Evolutionary conservation across 129 eudicot species (phyloP).

Genomic region (Flaveria linearis): DNA sequence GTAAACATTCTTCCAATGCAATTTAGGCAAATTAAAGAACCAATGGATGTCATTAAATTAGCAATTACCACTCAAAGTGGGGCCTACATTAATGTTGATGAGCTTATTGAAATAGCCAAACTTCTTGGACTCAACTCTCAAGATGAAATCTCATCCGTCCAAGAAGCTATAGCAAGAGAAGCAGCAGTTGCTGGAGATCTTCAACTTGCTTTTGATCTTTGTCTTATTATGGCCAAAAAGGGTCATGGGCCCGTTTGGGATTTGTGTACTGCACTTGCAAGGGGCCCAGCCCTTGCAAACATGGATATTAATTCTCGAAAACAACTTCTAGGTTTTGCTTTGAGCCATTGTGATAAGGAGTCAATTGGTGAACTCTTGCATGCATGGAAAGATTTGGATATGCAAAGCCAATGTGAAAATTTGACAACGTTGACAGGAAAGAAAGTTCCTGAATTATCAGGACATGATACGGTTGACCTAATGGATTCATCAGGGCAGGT

Average conservation of each 20-base stretch:
- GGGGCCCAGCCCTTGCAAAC: conserved; percentile 86
- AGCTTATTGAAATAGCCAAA: conserved; percentile 81
- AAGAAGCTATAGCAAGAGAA: conserved; percentile 98
- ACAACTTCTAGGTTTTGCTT: conserved; percentile 88
- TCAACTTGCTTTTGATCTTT: conserved; percentile 87
- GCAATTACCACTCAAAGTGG: conserved; percentile 88
- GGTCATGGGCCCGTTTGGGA: conserved; percentile 97
- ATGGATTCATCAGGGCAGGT: conserved; percentile 52
- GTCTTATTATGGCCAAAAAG: conserved; percentile 81
- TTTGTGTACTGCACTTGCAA: conserved; percentile 91
- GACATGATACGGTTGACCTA: conserved; percentile 38
- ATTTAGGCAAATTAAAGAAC: conserved; percentile 92
- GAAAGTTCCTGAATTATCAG: conserved; percentile 53
- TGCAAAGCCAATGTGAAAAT: conserved; percentile 73
- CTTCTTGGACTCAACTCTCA: conserved; percentile 92
- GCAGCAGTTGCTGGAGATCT: conserved; percentile 98
- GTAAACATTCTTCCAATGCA: conserved; percentile 84
- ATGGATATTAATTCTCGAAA: conserved; percentile 75
- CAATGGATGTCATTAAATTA: conserved; percentile 83
- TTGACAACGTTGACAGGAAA: conserved; percentile 55
- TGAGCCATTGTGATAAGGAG: conserved; percentile 96
- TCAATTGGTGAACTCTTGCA: conserved; percentile 83
- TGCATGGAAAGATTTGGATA: conserved; percentile 96
- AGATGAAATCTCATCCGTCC: conserved; percentile 83
- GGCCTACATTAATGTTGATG: conserved; percentile 82